phyloP scores from a whole-genome alignment of 441 rosid species.

The Metrosideros polymorpha region DNA sequence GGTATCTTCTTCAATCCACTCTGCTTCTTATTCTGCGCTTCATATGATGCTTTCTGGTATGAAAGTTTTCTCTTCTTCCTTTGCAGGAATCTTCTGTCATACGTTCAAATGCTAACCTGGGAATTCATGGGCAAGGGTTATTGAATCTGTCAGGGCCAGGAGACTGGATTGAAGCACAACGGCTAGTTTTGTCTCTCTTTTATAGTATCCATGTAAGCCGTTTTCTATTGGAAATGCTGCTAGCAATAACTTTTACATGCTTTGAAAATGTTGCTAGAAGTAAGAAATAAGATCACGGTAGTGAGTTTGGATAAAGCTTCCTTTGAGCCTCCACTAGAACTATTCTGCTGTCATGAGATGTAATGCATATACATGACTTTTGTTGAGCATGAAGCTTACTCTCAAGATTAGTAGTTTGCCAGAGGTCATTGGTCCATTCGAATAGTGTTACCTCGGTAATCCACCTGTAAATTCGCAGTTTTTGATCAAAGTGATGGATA shows the following conservation, averaged over 20 bases:
- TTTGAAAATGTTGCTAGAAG: neutral
- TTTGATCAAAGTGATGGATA: neutral
- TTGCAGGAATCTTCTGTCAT: constrained; percentile 75
- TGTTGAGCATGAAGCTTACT: neutral
- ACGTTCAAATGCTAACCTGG: constrained; percentile 87
- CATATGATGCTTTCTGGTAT: constrained; percentile 1
- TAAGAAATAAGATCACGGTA: neutral
- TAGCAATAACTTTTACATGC: neutral
- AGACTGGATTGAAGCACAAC: constrained; percentile 74
- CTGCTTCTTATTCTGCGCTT: neutral
- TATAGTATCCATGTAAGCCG: constrained; percentile 66
- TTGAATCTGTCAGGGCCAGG: constrained; percentile 80
- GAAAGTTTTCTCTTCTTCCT: neutral
- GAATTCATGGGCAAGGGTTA: constrained; percentile 92
- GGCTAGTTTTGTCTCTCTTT: constrained; percentile 70
- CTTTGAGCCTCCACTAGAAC: neutral
- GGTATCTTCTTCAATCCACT: constrained; percentile 29
- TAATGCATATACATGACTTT: neutral
- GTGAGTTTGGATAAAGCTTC: neutral
- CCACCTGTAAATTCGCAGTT: neutral
- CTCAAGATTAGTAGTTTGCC: neutral
- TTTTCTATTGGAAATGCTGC: neutral
- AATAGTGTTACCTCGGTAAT: neutral
- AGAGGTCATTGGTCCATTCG: neutral
- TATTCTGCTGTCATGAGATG: neutral